Evolutionary conservation across 768 basidiomycete genomes (phyloP).

Genomic region (Phanerochaete carnosa): DNA sequence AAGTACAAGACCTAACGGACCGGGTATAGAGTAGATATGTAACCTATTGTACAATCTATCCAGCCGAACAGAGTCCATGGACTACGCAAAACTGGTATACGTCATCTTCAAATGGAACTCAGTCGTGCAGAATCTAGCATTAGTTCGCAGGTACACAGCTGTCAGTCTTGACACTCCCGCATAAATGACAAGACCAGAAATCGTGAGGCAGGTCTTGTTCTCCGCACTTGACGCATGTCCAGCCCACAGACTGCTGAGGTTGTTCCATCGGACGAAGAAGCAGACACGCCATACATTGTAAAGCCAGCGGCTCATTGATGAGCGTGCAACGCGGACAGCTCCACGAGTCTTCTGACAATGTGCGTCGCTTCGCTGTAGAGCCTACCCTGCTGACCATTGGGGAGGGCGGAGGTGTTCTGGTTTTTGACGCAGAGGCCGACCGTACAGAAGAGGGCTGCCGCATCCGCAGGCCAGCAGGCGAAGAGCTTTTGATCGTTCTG

Average conservation of each 20-base stretch:
- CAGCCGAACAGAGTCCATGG: not conserved
- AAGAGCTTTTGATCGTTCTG: not conserved
- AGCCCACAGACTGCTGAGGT: slow-evolving; percentile 31
- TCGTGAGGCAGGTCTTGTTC: slow-evolving; percentile 58
- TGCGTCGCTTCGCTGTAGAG: not conserved
- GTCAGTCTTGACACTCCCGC: slow-evolving; percentile 58
- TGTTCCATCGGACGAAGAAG: slow-evolving; percentile 29
- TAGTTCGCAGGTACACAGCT: not conserved
- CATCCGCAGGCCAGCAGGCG: not conserved
- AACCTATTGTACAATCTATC: not conserved
- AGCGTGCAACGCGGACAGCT: slow-evolving; percentile 57
- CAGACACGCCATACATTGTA: slow-evolving; percentile 64
- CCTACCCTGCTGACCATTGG: slow-evolving; percentile 1
- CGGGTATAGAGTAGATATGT: not conserved
- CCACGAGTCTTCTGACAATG: slow-evolving; percentile 23
- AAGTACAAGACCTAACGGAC: not conserved
- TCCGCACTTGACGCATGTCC: slow-evolving; percentile 67
- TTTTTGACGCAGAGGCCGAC: not conserved
- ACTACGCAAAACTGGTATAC: not conserved
- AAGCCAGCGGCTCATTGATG: slow-evolving; percentile 44
- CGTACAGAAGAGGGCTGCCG: not conserved
- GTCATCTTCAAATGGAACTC: not conserved
- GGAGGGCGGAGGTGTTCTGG: slow-evolving; percentile 10
- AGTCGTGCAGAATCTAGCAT: not conserved
- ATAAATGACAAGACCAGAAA: slow-evolving; percentile 73